These are phyloP conservation scores for Rugosomyces carneus DNA, from an alignment of 1,284 basidiomycete species.

Conservation along the genomic window DNA sequence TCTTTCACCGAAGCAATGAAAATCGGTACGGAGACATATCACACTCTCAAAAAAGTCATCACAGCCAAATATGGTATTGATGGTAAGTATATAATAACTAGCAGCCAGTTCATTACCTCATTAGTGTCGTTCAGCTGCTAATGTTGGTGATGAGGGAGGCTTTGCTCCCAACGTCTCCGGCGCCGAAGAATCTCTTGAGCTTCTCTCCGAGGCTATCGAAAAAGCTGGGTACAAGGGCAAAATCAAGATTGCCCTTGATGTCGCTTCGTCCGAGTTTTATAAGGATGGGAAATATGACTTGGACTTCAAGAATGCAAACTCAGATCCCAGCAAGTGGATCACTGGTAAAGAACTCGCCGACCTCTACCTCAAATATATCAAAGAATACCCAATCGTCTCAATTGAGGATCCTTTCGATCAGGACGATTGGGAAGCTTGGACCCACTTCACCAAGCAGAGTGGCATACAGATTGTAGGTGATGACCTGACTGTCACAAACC, in stretches of 20 bases:
- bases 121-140: constrained; percentile 64
- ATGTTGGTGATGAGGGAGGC: constrained; percentile 99
- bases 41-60: constrained; percentile 99
- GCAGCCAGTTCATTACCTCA: constrained; percentile 11
- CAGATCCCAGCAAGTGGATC: constrained; percentile 95
- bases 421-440: constrained; percentile 99
- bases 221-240: constrained; percentile 98
- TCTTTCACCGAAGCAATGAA: constrained; percentile 97
- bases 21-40: constrained; percentile 98
- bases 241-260: constrained; percentile 98
- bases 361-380: constrained; percentile 80
- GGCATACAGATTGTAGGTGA: constrained; percentile 94
- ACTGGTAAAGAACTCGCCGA: constrained; percentile 90
- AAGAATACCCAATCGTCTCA: constrained; percentile 95
- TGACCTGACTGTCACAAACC: constrained; percentile 98
- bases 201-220: constrained; percentile 93
- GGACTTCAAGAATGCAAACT: constrained; percentile 99
- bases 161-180: constrained; percentile 98
- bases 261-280: constrained; percentile 99
- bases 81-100: constrained; percentile 41
- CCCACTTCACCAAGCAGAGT: constrained; percentile 77
- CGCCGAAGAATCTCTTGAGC: constrained; percentile 96
- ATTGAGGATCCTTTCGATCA: constrained; percentile 99
- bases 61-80: constrained; percentile 99
- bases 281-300: constrained; percentile 99